A percentile compares a stretch with the other conserved stretches of the same genome.
Conservation (phyloP, 352 stramenopile species). For the Phytophthora citricola region DNA sequence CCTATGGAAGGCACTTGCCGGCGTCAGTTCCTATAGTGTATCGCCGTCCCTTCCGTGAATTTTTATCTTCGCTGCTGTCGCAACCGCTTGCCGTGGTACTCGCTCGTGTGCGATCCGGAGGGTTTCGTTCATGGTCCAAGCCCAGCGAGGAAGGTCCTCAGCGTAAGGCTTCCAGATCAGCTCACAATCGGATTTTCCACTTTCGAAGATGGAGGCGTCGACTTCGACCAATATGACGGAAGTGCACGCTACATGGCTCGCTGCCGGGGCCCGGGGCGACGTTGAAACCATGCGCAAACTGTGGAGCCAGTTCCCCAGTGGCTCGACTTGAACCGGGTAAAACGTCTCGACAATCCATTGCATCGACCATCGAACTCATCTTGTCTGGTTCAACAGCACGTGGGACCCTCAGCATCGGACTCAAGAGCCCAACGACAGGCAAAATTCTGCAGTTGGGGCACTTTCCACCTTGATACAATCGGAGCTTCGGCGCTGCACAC, state of each 20-base stretch:
- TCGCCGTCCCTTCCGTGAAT: too few species aligned
- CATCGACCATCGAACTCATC: too few species aligned
- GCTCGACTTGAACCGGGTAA: slow-evolving; percentile 35
- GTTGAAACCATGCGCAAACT: slow-evolving; percentile 20
- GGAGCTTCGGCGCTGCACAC: slow-evolving; percentile 38
- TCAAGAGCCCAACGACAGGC: slow-evolving; percentile 12
- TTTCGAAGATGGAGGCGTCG: neutral
- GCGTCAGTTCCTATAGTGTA: too few species aligned
- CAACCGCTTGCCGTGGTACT: too few species aligned
- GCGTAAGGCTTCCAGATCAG: too few species aligned
- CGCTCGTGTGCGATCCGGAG: too few species aligned
- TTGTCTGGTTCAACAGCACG: slow-evolving; percentile 5
- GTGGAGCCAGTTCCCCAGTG: slow-evolving; percentile 14
- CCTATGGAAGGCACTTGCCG: too few species aligned
- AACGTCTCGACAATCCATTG: too few species aligned
- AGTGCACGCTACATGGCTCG: slow-evolving; percentile 29
- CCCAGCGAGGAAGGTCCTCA: too few species aligned
- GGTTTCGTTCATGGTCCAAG: too few species aligned
- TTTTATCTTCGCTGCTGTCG: too few species aligned
- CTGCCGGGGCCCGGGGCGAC: slow-evolving; percentile 20
- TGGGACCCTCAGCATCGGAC: slow-evolving; percentile 14
- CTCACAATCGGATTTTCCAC: slow-evolving; percentile 5
- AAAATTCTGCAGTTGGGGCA: slow-evolving; percentile 26
- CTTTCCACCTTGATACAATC: slow-evolving; percentile 30
- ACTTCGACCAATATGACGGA: neutral